Evolutionary conservation across 805 yeast species (phyloP), one percentile per base, ranked within the genome.

Genomic region (Metschnikowia cubensis): DNA sequence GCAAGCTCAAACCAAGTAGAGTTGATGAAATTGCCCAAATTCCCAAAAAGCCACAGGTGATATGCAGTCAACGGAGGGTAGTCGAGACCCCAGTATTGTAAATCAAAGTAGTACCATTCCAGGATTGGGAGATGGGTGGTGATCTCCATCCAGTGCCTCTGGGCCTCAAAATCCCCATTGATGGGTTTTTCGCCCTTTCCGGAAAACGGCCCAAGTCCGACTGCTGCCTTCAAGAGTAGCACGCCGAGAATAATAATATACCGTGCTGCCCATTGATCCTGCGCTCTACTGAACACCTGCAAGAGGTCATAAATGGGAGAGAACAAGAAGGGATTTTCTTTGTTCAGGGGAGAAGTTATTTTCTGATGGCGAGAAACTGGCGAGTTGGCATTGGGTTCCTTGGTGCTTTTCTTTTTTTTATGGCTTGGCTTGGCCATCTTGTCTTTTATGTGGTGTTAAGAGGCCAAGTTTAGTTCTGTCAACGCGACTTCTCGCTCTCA

Each of bases 91-190:
- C 99, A 94, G 70, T 92, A 90, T 57, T 83, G 82, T 41, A 90
- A 74, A 63, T 94, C 97, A 66, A 83, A 89, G 70, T 78, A 87
- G 63, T 94, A 94, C 99, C 99, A 94, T 54, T 85, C 58, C 0
- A 71, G 66, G 0, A 89, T 67, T 0, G 96, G 94, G 44, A 91
- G 65, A 58, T 83, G 82, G 36, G 76, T 82, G 0, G 98, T 92
- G 47, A 92, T 74, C 65, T 94, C 99, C 80, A 94, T 77, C 99
- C 99, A 94, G 66, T 92, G 99, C 57, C 99, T 79, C 66, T 94
- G 99, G 0, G 98, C 98, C 66, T 94, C 99, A 62, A 94, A 92
- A 64, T 94, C 99, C 6, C 99, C 99, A 71, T 74, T 83, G 81
- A 89, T 81, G 4, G 98, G 98, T 7, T 87, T 82, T 1, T 75